phyloP scores from a whole-genome alignment of 495 filamentous ascomycete genomes.

The Patellaria atrata region DNA sequence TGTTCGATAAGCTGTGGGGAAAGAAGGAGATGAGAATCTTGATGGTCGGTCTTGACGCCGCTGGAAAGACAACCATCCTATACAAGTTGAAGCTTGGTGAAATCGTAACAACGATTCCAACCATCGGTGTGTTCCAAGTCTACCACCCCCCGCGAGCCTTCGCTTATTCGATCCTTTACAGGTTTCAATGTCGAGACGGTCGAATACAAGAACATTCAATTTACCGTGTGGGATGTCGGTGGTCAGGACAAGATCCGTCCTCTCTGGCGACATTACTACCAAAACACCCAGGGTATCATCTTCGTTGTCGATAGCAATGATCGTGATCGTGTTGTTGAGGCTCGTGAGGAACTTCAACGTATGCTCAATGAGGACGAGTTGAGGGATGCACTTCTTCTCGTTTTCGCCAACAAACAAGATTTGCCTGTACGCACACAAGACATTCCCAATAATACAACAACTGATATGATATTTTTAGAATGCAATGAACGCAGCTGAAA shows the following conservation, averaged over 20 bases:
- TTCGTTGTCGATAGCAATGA: slow-evolving; percentile 99
- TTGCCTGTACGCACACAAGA: slow-evolving; percentile 64
- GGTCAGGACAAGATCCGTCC: slow-evolving; percentile 99
- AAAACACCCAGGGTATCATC: slow-evolving; percentile 99
- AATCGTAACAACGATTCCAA: slow-evolving; percentile 99
- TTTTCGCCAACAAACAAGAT: slow-evolving; percentile 99
- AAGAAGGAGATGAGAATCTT: slow-evolving; percentile 99
- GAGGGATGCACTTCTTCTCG: slow-evolving; percentile 88
- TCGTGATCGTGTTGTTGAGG: slow-evolving; percentile 97
- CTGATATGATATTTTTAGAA: slow-evolving; percentile 44
- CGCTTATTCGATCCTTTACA: slow-evolving; percentile 24
- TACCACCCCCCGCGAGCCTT: neutral
- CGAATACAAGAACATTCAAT: slow-evolving; percentile 99
- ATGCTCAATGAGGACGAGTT: slow-evolving; percentile 99
- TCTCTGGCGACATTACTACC: slow-evolving; percentile 99
- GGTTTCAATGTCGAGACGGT: slow-evolving; percentile 99
- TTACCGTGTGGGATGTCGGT: slow-evolving; percentile 99
- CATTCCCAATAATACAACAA: neutral
- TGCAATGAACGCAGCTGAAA: slow-evolving; percentile 98
- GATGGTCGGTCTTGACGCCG: slow-evolving; percentile 98
- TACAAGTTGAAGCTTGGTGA: slow-evolving; percentile 99
- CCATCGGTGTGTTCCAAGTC: slow-evolving; percentile 67
- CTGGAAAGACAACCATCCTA: slow-evolving; percentile 99
- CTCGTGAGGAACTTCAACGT: slow-evolving; percentile 96
- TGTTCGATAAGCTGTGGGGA: slow-evolving; percentile 90